Evolutionary conservation across 208 protist species (phyloP).

Genomic region (Naegleria gruberi): DNA sequence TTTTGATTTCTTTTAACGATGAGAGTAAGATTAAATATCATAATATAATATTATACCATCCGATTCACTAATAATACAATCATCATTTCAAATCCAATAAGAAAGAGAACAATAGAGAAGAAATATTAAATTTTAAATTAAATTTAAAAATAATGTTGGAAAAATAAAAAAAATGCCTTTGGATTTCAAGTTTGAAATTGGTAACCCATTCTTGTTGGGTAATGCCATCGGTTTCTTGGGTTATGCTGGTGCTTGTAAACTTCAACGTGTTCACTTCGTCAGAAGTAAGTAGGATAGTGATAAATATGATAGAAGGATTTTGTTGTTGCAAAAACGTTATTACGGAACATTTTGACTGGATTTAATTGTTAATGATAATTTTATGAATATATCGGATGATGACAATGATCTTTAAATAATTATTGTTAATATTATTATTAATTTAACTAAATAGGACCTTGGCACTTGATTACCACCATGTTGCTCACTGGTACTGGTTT

Average conservation of each 20-base stretch:
- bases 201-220: background rate
- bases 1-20: too few species aligned
- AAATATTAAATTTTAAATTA: too few species aligned
- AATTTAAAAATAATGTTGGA: background rate
- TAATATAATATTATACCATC: too few species aligned
- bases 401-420: too few species aligned
- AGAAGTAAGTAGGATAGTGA: background rate
- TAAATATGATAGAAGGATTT: background rate
- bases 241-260: background rate
- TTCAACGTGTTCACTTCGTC: background rate
- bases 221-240: background rate
- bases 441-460: background rate
- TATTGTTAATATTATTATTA: background rate
- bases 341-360: background rate
- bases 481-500: background rate
- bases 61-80: too few species aligned
- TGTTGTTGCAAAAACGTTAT: background rate
- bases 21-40: too few species aligned
- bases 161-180: background rate
- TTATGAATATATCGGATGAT: background rate
- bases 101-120: too few species aligned
- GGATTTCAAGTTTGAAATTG: background rate
- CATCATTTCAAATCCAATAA: too few species aligned
- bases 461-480: background rate
- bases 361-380: background rate